Conservation (phyloP, 352 stramenopile species). For the Chrysophaeum taylorii region DNA sequence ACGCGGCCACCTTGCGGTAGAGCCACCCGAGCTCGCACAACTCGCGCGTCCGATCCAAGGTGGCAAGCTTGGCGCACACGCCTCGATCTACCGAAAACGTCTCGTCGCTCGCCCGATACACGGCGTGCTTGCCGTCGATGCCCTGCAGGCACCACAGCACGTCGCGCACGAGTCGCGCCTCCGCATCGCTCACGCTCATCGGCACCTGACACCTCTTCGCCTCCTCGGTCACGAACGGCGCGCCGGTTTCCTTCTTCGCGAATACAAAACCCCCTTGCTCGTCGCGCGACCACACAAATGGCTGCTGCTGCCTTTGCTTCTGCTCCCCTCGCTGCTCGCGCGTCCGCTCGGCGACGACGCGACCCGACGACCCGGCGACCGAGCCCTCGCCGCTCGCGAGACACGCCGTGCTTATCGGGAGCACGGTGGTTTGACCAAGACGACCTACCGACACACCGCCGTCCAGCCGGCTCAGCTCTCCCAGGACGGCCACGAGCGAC, state of each 20-base stretch:
- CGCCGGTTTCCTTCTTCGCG: not conserved
- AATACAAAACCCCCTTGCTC: not conserved
- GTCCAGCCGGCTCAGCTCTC: not conserved
- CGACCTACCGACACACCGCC: too few relatives aligned
- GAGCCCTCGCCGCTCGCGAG: not conserved
- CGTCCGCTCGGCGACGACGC: not conserved
- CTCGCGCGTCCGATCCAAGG: constrained; percentile 43
- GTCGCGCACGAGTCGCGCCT: constrained; percentile 69
- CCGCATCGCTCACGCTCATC: constrained; percentile 15
- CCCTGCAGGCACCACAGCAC: constrained; percentile 73
- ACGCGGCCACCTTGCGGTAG: constrained; percentile 61
- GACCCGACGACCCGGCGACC: not conserved
- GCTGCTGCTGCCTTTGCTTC: too few relatives aligned
- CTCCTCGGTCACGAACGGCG: not conserved
- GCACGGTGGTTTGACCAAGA: too few relatives aligned
- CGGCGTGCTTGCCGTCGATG: constrained; percentile 53
- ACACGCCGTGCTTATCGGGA: not conserved
- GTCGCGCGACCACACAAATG: not conserved
- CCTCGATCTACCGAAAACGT: constrained; percentile 53
- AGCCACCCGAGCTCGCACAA: constrained; percentile 64
- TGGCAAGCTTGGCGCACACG: constrained; percentile 57
- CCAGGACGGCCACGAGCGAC: not conserved
- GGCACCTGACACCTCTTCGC: not conserved
- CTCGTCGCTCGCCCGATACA: constrained; percentile 33
- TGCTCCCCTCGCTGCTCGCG: not conserved